These are phyloP conservation scores for Castanea crenata DNA, from an alignment of 306 rosid genomes.

Conservation along the genomic window DNA sequence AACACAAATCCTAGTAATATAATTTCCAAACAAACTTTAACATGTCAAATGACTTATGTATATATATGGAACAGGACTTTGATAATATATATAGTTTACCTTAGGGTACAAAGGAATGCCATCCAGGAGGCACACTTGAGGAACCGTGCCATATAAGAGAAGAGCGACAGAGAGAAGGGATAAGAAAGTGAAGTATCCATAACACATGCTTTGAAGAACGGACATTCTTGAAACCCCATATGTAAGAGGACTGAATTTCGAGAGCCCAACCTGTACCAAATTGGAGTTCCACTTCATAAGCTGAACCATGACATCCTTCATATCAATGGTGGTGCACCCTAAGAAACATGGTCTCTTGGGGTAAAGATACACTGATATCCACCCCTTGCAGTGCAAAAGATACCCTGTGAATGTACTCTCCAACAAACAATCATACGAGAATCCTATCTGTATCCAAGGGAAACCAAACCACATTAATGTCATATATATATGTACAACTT, in stretches of 20 bases:
- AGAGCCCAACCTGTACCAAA: not conserved
- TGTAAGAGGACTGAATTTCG: conserved; percentile 34
- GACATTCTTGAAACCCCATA: conserved; percentile 35
- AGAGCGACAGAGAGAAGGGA: conserved; percentile 21
- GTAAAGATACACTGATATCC: conserved; percentile 41
- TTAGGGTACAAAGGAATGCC: conserved; percentile 39
- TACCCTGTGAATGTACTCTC: conserved; percentile 39
- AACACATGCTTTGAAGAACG: conserved; percentile 1
- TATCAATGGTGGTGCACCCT: conserved; percentile 43
- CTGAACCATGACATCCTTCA: conserved; percentile 40
- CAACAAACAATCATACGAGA: conserved; percentile 33
- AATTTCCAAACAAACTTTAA: no score
- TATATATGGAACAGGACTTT: no score
- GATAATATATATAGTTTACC: conserved; percentile 3
- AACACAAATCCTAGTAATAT: not conserved
- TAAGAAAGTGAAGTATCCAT: conserved; percentile 6
- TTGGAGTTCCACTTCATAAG: not conserved
- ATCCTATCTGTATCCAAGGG: conserved; percentile 26
- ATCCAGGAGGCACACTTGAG: conserved; percentile 40
- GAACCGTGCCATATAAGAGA: conserved; percentile 37
- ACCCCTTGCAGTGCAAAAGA: conserved; percentile 37
- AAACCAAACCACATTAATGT: not conserved
- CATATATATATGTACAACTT: no score
- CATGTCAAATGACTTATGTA: not conserved
- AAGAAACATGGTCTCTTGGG: conserved; percentile 42